A percentile compares a stretch with the other conserved stretches of the same genome.
phyloP scores from a whole-genome alignment of 768 basidiomycete species.

The Hypsizygus marmoreus region DNA sequence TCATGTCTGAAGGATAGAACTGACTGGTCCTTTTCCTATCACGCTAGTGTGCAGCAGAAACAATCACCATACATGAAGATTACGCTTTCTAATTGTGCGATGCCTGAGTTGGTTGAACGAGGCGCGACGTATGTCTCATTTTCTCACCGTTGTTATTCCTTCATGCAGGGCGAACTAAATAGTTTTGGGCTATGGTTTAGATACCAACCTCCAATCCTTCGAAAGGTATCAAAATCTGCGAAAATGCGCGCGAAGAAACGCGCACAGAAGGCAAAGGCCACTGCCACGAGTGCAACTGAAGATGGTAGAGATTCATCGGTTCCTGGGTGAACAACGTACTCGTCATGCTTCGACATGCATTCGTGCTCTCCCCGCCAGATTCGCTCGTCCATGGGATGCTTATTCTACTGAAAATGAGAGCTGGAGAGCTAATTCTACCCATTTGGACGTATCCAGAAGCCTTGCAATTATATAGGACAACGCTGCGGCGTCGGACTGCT shows the following conservation, averaged over 20 bases:
- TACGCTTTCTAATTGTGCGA: conserved; percentile 53
- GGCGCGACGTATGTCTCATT: conserved; percentile 52
- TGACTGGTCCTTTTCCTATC: not conserved
- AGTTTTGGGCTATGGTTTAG: conserved; percentile 33
- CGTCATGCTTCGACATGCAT: no score
- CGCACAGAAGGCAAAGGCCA: conserved; percentile 22
- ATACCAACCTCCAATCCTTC: conserved; percentile 53
- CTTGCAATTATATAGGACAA: no score
- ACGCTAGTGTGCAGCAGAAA: conserved; percentile 50
- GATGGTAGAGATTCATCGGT: no score
- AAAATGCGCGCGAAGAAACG: conserved; percentile 54
- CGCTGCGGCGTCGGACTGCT: no score
- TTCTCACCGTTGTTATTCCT: not conserved
- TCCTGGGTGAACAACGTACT: no score
- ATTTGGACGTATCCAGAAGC: no score
- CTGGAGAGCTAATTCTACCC: no score
- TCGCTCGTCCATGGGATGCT: no score
- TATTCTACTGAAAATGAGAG: no score
- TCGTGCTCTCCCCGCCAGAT: no score
- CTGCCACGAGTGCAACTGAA: no score
- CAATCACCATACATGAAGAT: conserved; percentile 72
- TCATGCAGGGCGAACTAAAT: not conserved
- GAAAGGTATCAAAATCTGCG: conserved; percentile 60
- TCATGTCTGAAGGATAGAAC: conserved; percentile 4
- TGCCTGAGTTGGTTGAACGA: conserved; percentile 37